These are phyloP conservation scores for Diaporthe amygdali DNA, from an alignment of 2,329 filamentous ascomycete genomes.

Conservation along the genomic window DNA sequence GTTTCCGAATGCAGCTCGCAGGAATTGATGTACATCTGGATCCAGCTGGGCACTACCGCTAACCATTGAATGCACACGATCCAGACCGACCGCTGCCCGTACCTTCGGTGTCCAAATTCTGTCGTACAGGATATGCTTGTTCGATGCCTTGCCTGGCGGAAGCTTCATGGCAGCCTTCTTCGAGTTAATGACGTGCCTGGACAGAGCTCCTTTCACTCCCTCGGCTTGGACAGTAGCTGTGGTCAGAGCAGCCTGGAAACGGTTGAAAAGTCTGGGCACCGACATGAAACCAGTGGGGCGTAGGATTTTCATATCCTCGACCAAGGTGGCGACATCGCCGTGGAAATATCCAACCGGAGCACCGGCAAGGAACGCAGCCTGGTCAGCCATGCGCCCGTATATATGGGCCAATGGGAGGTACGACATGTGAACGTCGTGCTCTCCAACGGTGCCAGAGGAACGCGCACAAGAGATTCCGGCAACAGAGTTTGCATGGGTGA, in stretches of 20 bases:
- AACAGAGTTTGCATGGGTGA: conserved; percentile 83
- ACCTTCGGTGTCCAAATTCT: conserved; percentile 93
- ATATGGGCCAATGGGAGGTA: conserved; percentile 96
- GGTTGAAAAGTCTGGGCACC: conserved; percentile 90
- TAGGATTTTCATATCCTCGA: conserved; percentile 90
- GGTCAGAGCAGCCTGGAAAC: conserved; percentile 84
- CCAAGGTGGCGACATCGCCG: conserved; percentile 82
- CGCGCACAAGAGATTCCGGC: conserved; percentile 71
- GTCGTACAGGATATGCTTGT: conserved; percentile 80
- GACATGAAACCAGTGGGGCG: conserved; percentile 84
- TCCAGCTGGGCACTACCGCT: conserved; percentile 92
- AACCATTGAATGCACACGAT: conserved; percentile 74
- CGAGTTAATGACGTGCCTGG: conserved; percentile 76
- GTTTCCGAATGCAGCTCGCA: conserved; percentile 81
- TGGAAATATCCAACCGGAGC: conserved; percentile 89
- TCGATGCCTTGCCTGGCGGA: conserved; percentile 74
- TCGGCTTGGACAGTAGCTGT: conserved; percentile 78
- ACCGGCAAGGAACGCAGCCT: conserved; percentile 73
- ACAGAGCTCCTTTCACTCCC: conserved; percentile 82
- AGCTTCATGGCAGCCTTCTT: conserved; percentile 82
- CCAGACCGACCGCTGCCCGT: conserved; percentile 78
- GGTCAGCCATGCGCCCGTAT: conserved; percentile 84
- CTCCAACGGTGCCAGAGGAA: conserved; percentile 53
- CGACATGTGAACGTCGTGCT: conserved; percentile 72
- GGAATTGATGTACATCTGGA: conserved; percentile 84